Evolutionary conservation across 257 asterid species (phyloP).

Genomic region (Ilex asprella): DNA sequence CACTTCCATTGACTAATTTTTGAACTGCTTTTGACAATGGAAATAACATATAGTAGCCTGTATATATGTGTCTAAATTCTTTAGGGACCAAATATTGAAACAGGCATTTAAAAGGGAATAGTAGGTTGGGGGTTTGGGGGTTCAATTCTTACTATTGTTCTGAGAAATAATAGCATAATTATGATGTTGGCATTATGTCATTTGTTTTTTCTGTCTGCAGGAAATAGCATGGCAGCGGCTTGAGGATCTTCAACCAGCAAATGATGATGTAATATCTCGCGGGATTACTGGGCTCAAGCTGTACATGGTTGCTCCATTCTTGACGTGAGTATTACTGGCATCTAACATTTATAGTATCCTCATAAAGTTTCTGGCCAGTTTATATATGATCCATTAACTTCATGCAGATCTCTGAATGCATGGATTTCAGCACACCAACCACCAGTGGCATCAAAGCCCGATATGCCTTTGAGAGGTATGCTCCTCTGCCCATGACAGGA

Average conservation of each 20-base stretch:
- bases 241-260: slow-evolving; percentile 68
- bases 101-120: too few species aligned
- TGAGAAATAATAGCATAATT: neutral
- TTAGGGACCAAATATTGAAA: too few species aligned
- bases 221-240: slow-evolving; percentile 97
- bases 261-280: slow-evolving; percentile 74
- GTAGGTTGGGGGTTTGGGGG: too few species aligned
- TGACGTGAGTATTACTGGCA: slow-evolving; percentile 41
- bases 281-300: slow-evolving; percentile 71
- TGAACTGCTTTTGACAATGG: too few species aligned
- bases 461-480: slow-evolving; percentile 55
- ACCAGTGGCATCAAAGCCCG: slow-evolving; percentile 46
- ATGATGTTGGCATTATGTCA: neutral
- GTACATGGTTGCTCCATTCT: slow-evolving; percentile 88
- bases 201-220: slow-evolving; percentile 23
- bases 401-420: slow-evolving; percentile 57
- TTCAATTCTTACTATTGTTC: too few species aligned
- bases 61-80: too few species aligned
- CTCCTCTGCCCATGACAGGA: neutral
- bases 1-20: too few species aligned
- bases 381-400: neutral
- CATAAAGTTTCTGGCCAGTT: neutral
- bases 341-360: slow-evolving; percentile 5
- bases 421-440: slow-evolving; percentile 76
- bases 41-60: too few species aligned